phyloP scores from a whole-genome alignment of 2,329 filamentous ascomycete species.

The Fusarium cyanostomum region DNA sequence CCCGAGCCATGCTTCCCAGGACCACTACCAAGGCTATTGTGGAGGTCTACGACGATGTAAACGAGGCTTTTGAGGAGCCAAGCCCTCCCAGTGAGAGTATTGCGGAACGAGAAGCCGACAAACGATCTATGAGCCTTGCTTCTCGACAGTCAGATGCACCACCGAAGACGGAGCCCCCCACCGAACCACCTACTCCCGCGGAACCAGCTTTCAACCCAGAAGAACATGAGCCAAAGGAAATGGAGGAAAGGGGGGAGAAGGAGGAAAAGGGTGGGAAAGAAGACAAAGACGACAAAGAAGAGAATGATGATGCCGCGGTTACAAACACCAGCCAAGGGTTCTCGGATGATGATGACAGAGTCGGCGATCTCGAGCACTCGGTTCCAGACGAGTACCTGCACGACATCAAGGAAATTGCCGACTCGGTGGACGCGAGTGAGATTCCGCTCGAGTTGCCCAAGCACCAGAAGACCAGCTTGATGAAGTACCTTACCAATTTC shows the following conservation, averaged over 20 bases:
- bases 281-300: conserved; percentile 41
- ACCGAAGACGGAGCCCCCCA: conserved; percentile 23
- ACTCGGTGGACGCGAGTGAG: conserved; percentile 69
- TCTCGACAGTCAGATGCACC: conserved; percentile 44
- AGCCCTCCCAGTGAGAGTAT: conserved; percentile 61
- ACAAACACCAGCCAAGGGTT: conserved; percentile 61
- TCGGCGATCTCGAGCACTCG: conserved; percentile 77
- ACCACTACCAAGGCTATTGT: conserved; percentile 96
- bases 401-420: conserved; percentile 69
- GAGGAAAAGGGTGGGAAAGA: conserved; percentile 39
- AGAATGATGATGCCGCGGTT: conserved; percentile 43
- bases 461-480: conserved; percentile 89
- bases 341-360: conserved; percentile 73
- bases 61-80: conserved; percentile 88
- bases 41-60: conserved; percentile 92
- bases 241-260: conserved; percentile 28
- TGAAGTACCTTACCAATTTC: conserved; percentile 97
- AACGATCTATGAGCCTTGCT: conserved; percentile 40
- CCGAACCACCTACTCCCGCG: conserved; percentile 37
- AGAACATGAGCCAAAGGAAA: conserved; percentile 34
- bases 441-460: conserved; percentile 81
- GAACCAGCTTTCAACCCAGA: conserved; percentile 39
- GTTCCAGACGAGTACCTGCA: conserved; percentile 74
- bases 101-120: conserved; percentile 45
- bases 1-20: conserved; percentile 82